phyloP scores from a whole-genome alignment of 1,284 basidiomycete species.

The Moesziomyces parantarcticus region DNA sequence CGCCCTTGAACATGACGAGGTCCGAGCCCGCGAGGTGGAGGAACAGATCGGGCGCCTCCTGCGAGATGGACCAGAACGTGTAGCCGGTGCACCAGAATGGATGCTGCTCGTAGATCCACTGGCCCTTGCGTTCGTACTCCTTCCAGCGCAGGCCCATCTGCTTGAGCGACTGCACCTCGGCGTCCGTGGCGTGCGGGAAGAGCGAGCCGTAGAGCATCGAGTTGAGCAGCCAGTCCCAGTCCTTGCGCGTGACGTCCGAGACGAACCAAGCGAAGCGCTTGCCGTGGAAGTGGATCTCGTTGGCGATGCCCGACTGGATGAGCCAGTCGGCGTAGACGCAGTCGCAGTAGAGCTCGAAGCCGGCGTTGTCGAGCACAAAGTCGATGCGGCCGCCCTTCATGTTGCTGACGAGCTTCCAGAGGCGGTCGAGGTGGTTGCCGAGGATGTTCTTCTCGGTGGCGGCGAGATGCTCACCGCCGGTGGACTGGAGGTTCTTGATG shows the following conservation, averaged over 20 bases:
- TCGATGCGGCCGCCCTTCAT: constrained; percentile 70
- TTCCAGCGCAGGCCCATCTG: constrained; percentile 90
- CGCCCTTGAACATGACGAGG: constrained; percentile 93
- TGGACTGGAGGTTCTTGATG: constrained; percentile 96
- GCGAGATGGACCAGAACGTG: constrained; percentile 82
- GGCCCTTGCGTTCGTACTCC: constrained; percentile 87
- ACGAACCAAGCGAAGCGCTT: constrained; percentile 70
- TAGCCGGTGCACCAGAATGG: constrained; percentile 71
- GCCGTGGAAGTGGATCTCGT: constrained; percentile 88
- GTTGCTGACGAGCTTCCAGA: constrained; percentile 82
- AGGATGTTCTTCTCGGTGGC: constrained; percentile 96
- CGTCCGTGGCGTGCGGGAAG: constrained; percentile 83
- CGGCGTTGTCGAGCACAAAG: constrained; percentile 79
- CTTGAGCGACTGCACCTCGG: constrained; percentile 83
- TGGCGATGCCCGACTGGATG: constrained; percentile 88
- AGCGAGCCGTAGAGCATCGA: constrained; percentile 67
- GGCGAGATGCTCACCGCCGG: constrained; percentile 92
- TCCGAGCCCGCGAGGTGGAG: constrained; percentile 89
- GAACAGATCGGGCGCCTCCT: constrained; percentile 81
- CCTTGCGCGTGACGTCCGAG: constrained; percentile 94
- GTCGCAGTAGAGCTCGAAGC: constrained; percentile 96
- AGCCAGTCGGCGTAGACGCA: constrained; percentile 89
- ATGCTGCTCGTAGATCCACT: constrained; percentile 95
- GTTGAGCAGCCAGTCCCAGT: constrained; percentile 85
- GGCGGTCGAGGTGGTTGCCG: constrained; percentile 80